A percentile compares a stretch with the other conserved stretches of the same genome.
Evolutionary conservation across 768 basidiomycete species (phyloP).

Genomic region (Termitomyces sp.): DNA sequence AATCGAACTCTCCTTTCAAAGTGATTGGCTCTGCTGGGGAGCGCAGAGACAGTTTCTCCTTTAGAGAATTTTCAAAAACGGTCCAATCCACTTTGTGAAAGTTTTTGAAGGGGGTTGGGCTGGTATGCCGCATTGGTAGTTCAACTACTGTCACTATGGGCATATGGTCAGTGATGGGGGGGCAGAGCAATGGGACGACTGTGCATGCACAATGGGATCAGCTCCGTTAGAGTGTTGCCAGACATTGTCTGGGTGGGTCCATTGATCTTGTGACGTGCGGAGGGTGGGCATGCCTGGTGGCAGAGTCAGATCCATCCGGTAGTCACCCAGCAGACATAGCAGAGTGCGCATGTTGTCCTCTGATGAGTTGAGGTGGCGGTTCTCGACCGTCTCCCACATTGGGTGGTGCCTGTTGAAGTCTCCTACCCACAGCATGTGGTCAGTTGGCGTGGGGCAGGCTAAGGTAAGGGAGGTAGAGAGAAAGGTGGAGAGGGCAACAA

Average conservation of each 20-base stretch:
- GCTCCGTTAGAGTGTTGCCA: neutral
- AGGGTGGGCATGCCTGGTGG: neutral
- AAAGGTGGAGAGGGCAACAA: neutral
- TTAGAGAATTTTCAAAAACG: neutral
- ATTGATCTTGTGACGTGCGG: neutral
- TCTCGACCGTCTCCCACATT: conserved; percentile 4
- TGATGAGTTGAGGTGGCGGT: conserved; percentile 7
- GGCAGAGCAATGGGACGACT: conserved; percentile 2
- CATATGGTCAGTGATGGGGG: conserved; percentile 24
- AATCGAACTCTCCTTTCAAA: neutral
- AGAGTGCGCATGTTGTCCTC: neutral
- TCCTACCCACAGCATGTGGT: neutral
- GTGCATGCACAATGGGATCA: neutral
- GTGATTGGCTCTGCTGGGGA: neutral
- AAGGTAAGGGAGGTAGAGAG: neutral
- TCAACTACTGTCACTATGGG: conserved; percentile 25
- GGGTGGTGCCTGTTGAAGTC: conserved; percentile 6
- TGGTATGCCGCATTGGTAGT: neutral
- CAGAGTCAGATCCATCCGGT: conserved; percentile 3
- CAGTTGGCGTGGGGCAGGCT: neutral
- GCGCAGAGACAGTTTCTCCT: neutral
- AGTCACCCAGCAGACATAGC: neutral
- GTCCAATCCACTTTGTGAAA: conserved; percentile 21
- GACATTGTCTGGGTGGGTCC: conserved; percentile 8
- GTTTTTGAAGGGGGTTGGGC: conserved; percentile 7